Evolutionary conservation across 106 monocot species (phyloP).

Genomic region (Apostasia shenzhenica): DNA sequence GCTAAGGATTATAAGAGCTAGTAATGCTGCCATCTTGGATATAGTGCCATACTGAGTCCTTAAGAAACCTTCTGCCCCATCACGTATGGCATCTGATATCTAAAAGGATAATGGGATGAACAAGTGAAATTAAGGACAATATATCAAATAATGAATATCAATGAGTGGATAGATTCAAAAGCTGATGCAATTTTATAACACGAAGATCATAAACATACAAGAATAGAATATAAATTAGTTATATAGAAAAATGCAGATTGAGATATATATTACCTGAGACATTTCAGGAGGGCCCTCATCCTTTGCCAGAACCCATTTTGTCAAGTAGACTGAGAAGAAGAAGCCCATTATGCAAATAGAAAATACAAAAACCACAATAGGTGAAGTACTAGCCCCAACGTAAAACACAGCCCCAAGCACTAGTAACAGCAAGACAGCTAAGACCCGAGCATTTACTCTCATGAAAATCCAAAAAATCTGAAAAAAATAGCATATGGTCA

Average conservation of each 20-base stretch:
- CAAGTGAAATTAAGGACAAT: constrained; percentile 4
- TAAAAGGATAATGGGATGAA: constrained; percentile 13
- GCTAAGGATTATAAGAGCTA: constrained; percentile 77
- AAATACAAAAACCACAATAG: constrained; percentile 88
- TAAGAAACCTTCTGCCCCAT: constrained; percentile 99
- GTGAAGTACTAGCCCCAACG: constrained; percentile 81
- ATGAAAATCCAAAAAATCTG: constrained; percentile 73
- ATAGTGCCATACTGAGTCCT: constrained; percentile 97
- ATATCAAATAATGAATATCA: not conserved
- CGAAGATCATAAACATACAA: not conserved
- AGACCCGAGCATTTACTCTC: constrained; percentile 73
- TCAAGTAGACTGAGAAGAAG: constrained; percentile 78
- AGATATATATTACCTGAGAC: constrained; percentile 54
- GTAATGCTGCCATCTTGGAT: constrained; percentile 89
- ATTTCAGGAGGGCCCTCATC: constrained; percentile 99
- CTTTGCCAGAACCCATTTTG: constrained; percentile 98
- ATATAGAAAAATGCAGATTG: not conserved
- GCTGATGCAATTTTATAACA: too few species aligned
- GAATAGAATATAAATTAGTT: not conserved
- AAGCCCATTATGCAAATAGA: constrained; percentile 73
- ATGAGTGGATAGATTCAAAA: too few species aligned
- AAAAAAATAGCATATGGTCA: constrained; percentile 10
- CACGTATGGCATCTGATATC: constrained; percentile 99
- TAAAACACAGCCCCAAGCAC: constrained; percentile 66
- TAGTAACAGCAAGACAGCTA: constrained; percentile 58